Percentiles rank a stretch among this genome's conserved stretches.
Evolutionary conservation across 306 rosid species (phyloP).

Genomic region (Gillenia trifoliata): DNA sequence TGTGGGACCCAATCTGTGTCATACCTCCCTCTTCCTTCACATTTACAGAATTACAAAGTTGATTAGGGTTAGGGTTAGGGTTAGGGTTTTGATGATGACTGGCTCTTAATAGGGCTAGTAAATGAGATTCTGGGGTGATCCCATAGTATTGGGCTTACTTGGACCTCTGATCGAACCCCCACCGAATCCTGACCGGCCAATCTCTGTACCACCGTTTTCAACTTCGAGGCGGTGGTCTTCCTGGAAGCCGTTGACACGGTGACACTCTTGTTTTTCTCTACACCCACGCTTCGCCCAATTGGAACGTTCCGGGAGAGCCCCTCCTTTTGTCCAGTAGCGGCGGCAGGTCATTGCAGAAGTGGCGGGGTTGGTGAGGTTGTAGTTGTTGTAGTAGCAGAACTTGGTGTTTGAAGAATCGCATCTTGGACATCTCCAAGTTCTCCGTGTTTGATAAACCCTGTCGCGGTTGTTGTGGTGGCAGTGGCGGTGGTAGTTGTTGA

Average conservation of each 20-base stretch:
- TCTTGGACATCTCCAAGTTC: slow-evolving; percentile 64
- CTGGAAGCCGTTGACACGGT: slow-evolving; percentile 21
- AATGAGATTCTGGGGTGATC: slow-evolving; percentile 85
- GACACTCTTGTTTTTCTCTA: slow-evolving; percentile 56
- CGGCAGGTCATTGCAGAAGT: slow-evolving; percentile 98
- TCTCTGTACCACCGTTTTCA: slow-evolving; percentile 55
- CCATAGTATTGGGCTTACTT: slow-evolving; percentile 63
- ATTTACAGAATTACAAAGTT: slow-evolving; percentile 2
- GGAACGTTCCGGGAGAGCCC: slow-evolving; percentile 70
- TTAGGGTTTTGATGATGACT: slow-evolving; percentile 47
- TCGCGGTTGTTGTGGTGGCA: background rate
- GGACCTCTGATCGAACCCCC: slow-evolving; percentile 36
- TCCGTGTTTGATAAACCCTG: slow-evolving; percentile 39
- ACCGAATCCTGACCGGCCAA: slow-evolving; percentile 40
- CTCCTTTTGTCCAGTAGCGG: slow-evolving; percentile 91
- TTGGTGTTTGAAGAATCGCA: slow-evolving; percentile 84
- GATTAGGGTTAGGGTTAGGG: slow-evolving; percentile 45
- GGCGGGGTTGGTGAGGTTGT: slow-evolving; percentile 99
- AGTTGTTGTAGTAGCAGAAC: slow-evolving; percentile 88
- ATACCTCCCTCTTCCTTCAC: slow-evolving; percentile 54
- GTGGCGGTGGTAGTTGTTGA: slow-evolving; percentile 13
- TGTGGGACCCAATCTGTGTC: slow-evolving; percentile 38
- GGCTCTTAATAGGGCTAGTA: slow-evolving; percentile 60
- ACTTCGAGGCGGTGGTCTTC: slow-evolving; percentile 36
- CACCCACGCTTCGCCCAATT: slow-evolving; percentile 74